These are phyloP conservation scores for Ceratobasidium sp. DNA, from an alignment of 1,284 basidiomycete genomes.

Conservation along the genomic window DNA sequence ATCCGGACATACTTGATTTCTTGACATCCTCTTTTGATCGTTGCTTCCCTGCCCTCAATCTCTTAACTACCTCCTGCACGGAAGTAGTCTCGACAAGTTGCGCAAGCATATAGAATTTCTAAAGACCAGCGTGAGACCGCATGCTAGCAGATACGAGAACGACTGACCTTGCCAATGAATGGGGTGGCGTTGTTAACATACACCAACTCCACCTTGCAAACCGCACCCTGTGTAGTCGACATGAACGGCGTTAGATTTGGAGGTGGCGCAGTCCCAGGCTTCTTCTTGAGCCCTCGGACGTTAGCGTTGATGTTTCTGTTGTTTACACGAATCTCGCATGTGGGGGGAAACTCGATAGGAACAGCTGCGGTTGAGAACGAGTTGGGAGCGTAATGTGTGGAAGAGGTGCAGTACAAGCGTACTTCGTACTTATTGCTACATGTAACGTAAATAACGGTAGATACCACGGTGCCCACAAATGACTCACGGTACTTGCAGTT, in stretches of 20 bases:
- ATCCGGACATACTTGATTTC: constrained; percentile 67
- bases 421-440: constrained; percentile 80
- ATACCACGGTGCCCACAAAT: constrained; percentile 46
- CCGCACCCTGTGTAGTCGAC: constrained; percentile 62
- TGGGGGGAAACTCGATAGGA: constrained; percentile 91
- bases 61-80: constrained; percentile 75
- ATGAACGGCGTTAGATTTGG: constrained; percentile 81
- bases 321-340: constrained; percentile 92
- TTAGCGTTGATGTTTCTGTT: constrained; percentile 77
- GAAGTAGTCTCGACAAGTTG: constrained; percentile 83
- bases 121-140: constrained; percentile 8
- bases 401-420: constrained; percentile 93
- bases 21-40: constrained; percentile 76
- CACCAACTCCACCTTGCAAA: constrained; percentile 85
- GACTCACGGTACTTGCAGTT: constrained; percentile 69
- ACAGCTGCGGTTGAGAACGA: constrained; percentile 57
- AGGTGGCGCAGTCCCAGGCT: constrained; percentile 94
- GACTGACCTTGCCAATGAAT: constrained; percentile 47
- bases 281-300: constrained; percentile 94
- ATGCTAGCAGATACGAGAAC: constrained; percentile 30
- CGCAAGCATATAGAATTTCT: constrained; percentile 90
- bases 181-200: constrained; percentile 80
- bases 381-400: constrained; percentile 76
- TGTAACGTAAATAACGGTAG: constrained; percentile 42
- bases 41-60: constrained; percentile 75